Conservation (phyloP, 192 early-diverging fungal genomes). For the Cetraspora pellucida region DNA sequence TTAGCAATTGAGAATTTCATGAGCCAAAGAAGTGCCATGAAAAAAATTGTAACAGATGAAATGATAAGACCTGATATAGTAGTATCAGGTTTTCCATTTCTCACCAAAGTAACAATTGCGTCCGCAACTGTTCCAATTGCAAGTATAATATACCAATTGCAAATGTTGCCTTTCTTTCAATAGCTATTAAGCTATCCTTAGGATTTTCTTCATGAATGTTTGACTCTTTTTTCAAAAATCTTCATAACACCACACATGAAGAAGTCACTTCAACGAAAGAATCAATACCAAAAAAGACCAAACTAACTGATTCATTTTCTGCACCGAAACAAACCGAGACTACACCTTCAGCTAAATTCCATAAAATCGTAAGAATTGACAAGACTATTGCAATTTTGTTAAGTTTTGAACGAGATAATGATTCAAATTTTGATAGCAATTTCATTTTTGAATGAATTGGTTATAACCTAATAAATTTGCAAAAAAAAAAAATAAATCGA, state of each 20-base stretch:
- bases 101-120: constrained; percentile 6
- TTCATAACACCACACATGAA: constrained; percentile 15
- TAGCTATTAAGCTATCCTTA: background rate
- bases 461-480: too few species aligned
- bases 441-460: background rate
- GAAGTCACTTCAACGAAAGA: constrained; percentile 18
- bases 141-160: constrained; percentile 14
- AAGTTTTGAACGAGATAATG: constrained; percentile 18
- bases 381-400: background rate
- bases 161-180: constrained; percentile 13
- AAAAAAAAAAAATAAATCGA: too few species aligned
- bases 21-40: constrained; percentile 21
- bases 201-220: background rate
- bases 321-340: constrained; percentile 13
- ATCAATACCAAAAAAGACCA: constrained; percentile 6
- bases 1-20: background rate
- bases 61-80: constrained; percentile 8
- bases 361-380: constrained; percentile 25
- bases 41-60: constrained; percentile 15
- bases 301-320: background rate
- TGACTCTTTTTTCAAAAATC: constrained; percentile 20
- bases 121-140: constrained; percentile 7
- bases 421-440: background rate
- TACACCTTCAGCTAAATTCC: constrained; percentile 22
- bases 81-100: background rate